phyloP scores from a whole-genome alignment of 345 rosid species.

The Hibiscus mutabilis region DNA sequence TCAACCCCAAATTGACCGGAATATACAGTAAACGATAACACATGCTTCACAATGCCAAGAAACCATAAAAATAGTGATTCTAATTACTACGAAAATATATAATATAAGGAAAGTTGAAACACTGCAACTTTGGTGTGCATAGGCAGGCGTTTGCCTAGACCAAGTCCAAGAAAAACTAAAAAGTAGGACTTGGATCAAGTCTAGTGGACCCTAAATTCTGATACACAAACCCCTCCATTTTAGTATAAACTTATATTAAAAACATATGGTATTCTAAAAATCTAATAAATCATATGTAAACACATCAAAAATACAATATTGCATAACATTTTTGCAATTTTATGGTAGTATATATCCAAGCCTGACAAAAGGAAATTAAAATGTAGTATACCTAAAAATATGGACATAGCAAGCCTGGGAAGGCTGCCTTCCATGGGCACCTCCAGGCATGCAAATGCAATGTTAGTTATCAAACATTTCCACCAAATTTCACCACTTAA shows the following conservation, averaged over 20 bases:
- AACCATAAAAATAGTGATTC: not conserved
- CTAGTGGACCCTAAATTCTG: not conserved
- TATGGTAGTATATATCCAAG: too few relatives aligned
- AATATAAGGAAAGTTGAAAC: not conserved
- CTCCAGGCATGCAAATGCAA: constrained; percentile 2
- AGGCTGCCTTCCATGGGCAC: not conserved
- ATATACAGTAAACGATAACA: not conserved
- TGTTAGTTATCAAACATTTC: not conserved
- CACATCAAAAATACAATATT: too few relatives aligned
- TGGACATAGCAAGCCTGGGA: not conserved
- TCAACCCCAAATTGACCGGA: not conserved
- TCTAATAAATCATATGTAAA: too few relatives aligned
- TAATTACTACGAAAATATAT: not conserved
- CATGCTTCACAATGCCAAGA: not conserved
- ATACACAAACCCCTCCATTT: not conserved
- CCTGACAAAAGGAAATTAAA: too few relatives aligned
- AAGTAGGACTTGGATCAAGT: not conserved
- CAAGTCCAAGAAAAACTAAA: not conserved
- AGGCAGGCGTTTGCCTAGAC: not conserved
- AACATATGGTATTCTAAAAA: too few relatives aligned
- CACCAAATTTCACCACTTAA: not conserved
- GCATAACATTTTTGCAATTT: too few relatives aligned
- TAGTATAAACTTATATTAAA: not conserved
- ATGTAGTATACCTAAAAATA: not conserved
- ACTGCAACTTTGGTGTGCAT: not conserved